Evolutionary conservation across 116 monocot species (phyloP).

Genomic region (Papilionanthe hybrid): DNA sequence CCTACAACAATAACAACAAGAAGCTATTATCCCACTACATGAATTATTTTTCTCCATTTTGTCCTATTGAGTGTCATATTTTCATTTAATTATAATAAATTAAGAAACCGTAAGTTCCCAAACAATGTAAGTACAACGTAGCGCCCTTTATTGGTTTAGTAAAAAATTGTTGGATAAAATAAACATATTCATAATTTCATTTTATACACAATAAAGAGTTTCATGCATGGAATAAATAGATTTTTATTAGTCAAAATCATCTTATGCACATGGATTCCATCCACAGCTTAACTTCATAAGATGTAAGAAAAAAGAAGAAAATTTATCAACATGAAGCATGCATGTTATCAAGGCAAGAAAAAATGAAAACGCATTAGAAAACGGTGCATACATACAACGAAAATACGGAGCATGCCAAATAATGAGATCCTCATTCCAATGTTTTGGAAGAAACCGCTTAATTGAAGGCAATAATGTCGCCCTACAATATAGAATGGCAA

Average conservation of each 20-base stretch:
- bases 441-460: constrained; percentile 75
- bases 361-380: not conserved
- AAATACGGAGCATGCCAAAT: constrained; percentile 69
- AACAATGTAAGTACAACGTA: not conserved
- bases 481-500: constrained; percentile 31
- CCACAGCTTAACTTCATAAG: not conserved
- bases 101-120: not conserved
- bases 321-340: not conserved
- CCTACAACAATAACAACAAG: not conserved
- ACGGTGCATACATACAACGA: constrained; percentile 45
- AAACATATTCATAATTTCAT: not conserved
- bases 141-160: not conserved
- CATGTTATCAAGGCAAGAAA: not conserved
- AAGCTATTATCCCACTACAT: no score
- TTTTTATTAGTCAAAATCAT: not conserved
- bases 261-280: no score
- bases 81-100: no score
- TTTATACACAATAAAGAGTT: not conserved
- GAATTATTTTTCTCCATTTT: no score
- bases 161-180: not conserved
- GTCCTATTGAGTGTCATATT: no score
- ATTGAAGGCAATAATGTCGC: constrained; percentile 84
- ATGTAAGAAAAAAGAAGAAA: not conserved
- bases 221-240: not conserved
- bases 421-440: constrained; percentile 76